These are phyloP conservation scores for Mrakiaceae sp. DNA, from an alignment of 1,284 basidiomycete species.

Conservation along the genomic window DNA sequence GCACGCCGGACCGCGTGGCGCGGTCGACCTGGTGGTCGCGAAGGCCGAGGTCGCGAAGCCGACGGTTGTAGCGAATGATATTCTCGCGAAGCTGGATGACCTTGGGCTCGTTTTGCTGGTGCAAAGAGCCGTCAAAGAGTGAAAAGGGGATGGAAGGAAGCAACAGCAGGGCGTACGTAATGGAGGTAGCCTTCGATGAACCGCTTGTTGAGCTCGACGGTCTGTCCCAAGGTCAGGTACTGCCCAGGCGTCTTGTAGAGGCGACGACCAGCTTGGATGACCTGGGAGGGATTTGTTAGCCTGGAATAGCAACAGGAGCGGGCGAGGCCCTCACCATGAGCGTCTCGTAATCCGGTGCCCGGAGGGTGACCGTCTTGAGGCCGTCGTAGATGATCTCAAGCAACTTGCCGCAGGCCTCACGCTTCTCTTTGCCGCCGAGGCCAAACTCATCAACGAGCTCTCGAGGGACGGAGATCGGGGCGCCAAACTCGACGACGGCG, in stretches of 20 bases:
- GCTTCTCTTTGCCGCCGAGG: constrained; percentile 75
- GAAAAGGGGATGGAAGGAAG: neutral
- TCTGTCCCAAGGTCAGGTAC: constrained; percentile 86
- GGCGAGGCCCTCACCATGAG: constrained; percentile 58
- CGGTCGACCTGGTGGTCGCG: constrained; percentile 90
- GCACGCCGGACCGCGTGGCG: constrained; percentile 76
- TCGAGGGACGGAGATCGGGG: constrained; percentile 74
- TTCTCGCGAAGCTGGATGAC: constrained; percentile 70
- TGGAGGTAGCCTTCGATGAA: constrained; percentile 80
- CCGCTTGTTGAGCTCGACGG: constrained; percentile 90
- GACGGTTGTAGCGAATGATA: constrained; percentile 88
- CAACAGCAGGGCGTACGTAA: neutral
- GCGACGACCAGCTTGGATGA: constrained; percentile 89
- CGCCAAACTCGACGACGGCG: constrained; percentile 93
- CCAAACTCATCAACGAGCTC: constrained; percentile 85
- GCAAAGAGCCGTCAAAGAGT: constrained; percentile 78
- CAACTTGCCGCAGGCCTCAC: constrained; percentile 80
- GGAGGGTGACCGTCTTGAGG: constrained; percentile 92
- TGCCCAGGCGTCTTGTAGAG: constrained; percentile 93
- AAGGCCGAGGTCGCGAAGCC: constrained; percentile 83
- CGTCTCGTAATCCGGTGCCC: constrained; percentile 95
- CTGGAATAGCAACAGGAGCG: neutral
- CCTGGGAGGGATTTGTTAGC: constrained; percentile 36
- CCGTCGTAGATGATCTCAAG: constrained; percentile 89
- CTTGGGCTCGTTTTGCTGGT: constrained; percentile 88